Evolutionary conservation across 2,329 filamentous ascomycete genomes (phyloP), one percentile per base, ranked within the genome.

Genomic region (Fusarium globosum): DNA sequence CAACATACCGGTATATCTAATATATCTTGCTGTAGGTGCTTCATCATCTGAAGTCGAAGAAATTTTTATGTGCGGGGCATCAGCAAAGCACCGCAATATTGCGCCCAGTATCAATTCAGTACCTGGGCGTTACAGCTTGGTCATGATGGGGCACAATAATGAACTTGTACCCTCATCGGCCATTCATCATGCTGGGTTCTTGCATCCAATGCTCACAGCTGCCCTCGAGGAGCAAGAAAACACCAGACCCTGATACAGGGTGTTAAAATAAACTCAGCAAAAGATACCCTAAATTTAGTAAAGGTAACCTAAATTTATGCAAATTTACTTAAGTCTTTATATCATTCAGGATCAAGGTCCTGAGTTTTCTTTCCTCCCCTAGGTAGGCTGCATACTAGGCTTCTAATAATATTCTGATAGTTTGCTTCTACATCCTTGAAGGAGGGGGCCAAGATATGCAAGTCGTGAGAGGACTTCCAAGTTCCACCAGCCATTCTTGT

Each of bases 21-120:
- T n/a, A 42, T 28, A n/a, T 21, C 38, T 58, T 28, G 42, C 51
- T 36, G 26, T 36, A 43, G 6, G n/a, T 52, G 38, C 56, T 51
- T 46, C 26, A 62, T 26, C 18, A 38, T 20, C 11, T 23, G 23
- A 39, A 12, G 42, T 57, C 13, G 52, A 23, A 58, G 33, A 42
- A 68, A 61, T 33, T 35, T 52, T 57, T 39, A 23, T 48, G 61
- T 73, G 72, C 56, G 65, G 68, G 69, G 68, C 65, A 51, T 42
- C 30, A 55, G 60, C 45, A 57, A 68, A 61, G 56, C 71, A 76
- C 75, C 73, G 65, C 66, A 77, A 68, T 65, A 49, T 65, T 71
- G 63, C 60, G 72, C 66, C 65, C 65, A 61, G 65, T 63, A 58
- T 57, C n/a, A 61, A 35, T 30, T 61, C 58, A 35, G 39, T 48